phyloP scores from a whole-genome alignment of 768 basidiomycete species.

The Tricholoma terreum region DNA sequence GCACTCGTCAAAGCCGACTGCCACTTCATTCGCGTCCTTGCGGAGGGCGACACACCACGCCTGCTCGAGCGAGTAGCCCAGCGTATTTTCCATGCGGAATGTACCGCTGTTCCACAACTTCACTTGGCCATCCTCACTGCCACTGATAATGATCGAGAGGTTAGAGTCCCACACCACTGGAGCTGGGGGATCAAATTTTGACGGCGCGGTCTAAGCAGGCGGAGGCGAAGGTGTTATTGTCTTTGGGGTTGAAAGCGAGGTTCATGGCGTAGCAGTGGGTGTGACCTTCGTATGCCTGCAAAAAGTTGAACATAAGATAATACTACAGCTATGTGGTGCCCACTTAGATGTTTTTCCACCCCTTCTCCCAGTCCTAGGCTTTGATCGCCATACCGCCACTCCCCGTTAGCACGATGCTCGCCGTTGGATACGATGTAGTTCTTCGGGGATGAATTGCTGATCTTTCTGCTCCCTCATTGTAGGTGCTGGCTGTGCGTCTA shows the following conservation, averaged over 20 bases:
- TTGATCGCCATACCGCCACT: slow-evolving; percentile 99
- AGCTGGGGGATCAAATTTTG: slow-evolving; percentile 96
- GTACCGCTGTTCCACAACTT: slow-evolving; percentile 99
- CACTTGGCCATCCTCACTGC: slow-evolving; percentile 94
- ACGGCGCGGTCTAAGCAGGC: slow-evolving; percentile 97
- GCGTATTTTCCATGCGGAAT: slow-evolving; percentile 88
- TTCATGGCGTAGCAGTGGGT: slow-evolving; percentile 99
- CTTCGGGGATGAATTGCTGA: no score
- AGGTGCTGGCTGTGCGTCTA: no score
- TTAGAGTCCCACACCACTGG: no score
- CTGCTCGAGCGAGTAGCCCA: slow-evolving; percentile 92
- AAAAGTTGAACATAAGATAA: slow-evolving; percentile 1
- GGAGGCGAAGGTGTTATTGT: slow-evolving; percentile 93
- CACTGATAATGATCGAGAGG: slow-evolving; percentile 88
- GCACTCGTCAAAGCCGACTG: slow-evolving; percentile 95
- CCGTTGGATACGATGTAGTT: slow-evolving; percentile 93
- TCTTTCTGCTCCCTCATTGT: no score
- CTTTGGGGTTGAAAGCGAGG: slow-evolving; percentile 94
- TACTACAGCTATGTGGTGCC: slow-evolving; percentile 16
- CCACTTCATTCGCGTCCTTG: slow-evolving; percentile 85
- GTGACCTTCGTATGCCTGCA: slow-evolving; percentile 90
- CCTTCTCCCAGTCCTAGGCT: slow-evolving; percentile 99
- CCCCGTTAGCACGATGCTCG: slow-evolving; percentile 89
- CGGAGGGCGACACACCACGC: slow-evolving; percentile 91
- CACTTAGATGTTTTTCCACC: slow-evolving; percentile 96